phyloP scores from a whole-genome alignment of 2,329 filamentous ascomycete species.

The Metarhizium brunneum region DNA sequence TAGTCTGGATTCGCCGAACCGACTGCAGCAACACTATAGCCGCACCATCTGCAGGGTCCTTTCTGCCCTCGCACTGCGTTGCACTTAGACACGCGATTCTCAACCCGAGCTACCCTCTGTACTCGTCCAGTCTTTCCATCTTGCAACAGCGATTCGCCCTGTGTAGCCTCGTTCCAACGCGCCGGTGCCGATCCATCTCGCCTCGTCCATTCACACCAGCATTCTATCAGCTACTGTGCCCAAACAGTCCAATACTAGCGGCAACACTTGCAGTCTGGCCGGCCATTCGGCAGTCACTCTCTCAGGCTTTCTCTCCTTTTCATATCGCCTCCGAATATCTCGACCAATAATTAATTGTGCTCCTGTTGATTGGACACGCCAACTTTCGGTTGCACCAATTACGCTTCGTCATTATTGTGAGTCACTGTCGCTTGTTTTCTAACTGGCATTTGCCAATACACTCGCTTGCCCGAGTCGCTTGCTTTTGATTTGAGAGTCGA shows the following conservation, averaged over 20 bases:
- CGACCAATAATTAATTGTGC: background rate
- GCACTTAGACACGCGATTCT: conserved; percentile 9
- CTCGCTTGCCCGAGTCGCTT: conserved; percentile 8
- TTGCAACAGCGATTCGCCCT: conserved; percentile 20
- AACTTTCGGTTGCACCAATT: conserved; percentile 18
- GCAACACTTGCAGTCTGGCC: conserved; percentile 22
- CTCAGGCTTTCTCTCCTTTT: conserved; percentile 11
- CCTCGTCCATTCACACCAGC: conserved; percentile 19
- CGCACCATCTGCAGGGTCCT: background rate
- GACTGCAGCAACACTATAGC: background rate
- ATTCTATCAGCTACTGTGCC: conserved; percentile 17
- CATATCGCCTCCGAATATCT: conserved; percentile 9
- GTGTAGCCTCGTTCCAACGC: conserved; percentile 23
- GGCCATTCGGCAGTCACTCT: conserved; percentile 20
- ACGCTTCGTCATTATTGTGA: conserved; percentile 21
- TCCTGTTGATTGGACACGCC: conserved; percentile 2
- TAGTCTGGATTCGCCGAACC: background rate
- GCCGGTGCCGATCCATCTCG: conserved; percentile 24
- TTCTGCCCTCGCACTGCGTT: conserved; percentile 2
- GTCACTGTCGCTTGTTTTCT: conserved; percentile 22
- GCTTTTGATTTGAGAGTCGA: background rate
- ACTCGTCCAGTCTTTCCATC: conserved; percentile 7
- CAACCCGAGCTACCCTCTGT: conserved; percentile 7
- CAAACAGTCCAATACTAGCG: conserved; percentile 26
- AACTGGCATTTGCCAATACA: background rate